A percentile compares a stretch with the other conserved stretches of the same genome.
phyloP scores from a whole-genome alignment of 768 basidiomycete genomes.

The Agaricus blazei region DNA sequence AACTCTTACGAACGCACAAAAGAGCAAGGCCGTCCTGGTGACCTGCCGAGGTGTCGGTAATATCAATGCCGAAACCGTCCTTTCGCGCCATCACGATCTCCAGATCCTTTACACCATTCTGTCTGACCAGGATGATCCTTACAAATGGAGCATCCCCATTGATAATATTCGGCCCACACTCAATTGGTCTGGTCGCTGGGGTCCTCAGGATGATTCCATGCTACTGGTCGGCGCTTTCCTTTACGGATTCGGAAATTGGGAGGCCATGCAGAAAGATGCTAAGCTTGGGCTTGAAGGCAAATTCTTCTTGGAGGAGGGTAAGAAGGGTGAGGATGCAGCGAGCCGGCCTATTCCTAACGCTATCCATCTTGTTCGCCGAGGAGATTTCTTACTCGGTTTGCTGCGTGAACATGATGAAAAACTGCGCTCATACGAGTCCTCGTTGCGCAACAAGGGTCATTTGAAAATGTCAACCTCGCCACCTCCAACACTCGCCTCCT shows the following conservation, averaged over 20 bases:
- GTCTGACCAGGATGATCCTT: constrained; percentile 63
- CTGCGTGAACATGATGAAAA: constrained; percentile 88
- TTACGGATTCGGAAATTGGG: constrained; percentile 97
- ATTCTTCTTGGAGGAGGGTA: constrained; percentile 97
- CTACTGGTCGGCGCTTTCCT: constrained; percentile 89
- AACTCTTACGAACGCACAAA: constrained; percentile 86
- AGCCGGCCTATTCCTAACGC: constrained; percentile 93
- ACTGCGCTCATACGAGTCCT: constrained; percentile 82
- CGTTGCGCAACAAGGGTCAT: constrained; percentile 65
- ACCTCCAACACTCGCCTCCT: constrained; percentile 66
- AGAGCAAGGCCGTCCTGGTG: constrained; percentile 95
- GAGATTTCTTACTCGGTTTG: constrained; percentile 86
- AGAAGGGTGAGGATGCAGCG: constrained; percentile 84
- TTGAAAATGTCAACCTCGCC: constrained; percentile 59
- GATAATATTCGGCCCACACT: constrained; percentile 92
- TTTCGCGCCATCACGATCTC: constrained; percentile 85
- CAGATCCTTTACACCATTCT: constrained; percentile 83
- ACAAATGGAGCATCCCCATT: constrained; percentile 84
- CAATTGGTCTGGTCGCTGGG: constrained; percentile 97
- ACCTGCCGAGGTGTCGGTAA: constrained; percentile 84
- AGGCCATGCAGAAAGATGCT: constrained; percentile 85
- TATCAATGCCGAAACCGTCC: constrained; percentile 96
- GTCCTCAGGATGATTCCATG: constrained; percentile 87
- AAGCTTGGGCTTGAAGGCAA: constrained; percentile 83
- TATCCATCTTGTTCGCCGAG: constrained; percentile 95